These are phyloP conservation scores for Fusarium buxicola DNA, from an alignment of 2,329 filamentous ascomycete species.

Conservation along the genomic window DNA sequence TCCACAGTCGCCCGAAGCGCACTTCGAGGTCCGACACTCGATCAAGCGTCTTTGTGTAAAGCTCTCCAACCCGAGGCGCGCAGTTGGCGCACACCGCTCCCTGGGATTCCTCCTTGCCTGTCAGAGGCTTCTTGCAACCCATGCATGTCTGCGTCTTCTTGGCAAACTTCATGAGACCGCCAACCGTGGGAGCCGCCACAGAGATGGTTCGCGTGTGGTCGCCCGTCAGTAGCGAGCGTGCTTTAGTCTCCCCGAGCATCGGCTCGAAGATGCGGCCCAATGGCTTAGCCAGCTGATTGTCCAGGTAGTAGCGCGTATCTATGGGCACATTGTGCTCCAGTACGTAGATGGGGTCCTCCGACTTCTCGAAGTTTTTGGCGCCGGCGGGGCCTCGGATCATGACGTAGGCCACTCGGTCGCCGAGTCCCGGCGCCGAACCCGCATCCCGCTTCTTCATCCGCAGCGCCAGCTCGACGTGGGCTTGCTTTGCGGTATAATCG, in stretches of 20 bases:
- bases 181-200: slow-evolving; percentile 89
- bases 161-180: slow-evolving; percentile 97
- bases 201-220: slow-evolving; percentile 96
- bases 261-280: slow-evolving; percentile 97
- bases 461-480: slow-evolving; percentile 93
- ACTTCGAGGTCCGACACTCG: slow-evolving; percentile 94
- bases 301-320: slow-evolving; percentile 97
- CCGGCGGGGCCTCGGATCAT: slow-evolving; percentile 93
- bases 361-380: slow-evolving; percentile 96
- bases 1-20: slow-evolving; percentile 93
- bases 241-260: slow-evolving; percentile 93
- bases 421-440: slow-evolving; percentile 90
- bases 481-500: slow-evolving; percentile 91
- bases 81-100: slow-evolving; percentile 93
- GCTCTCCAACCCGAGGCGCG: slow-evolving; percentile 84
- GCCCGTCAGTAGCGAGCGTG: slow-evolving; percentile 85
- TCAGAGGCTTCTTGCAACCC: slow-evolving; percentile 97
- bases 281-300: slow-evolving; percentile 97
- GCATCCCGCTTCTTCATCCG: slow-evolving; percentile 98
- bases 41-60: slow-evolving; percentile 91
- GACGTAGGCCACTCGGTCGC: slow-evolving; percentile 97
- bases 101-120: slow-evolving; percentile 78
- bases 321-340: slow-evolving; percentile 98
- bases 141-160: slow-evolving; percentile 99
- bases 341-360: slow-evolving; percentile 96